A percentile compares a stretch with the other conserved stretches of the same genome.
Evolutionary conservation across 202 grass and related monocot species (phyloP).

Genomic region (Brachypodium distachyon): DNA sequence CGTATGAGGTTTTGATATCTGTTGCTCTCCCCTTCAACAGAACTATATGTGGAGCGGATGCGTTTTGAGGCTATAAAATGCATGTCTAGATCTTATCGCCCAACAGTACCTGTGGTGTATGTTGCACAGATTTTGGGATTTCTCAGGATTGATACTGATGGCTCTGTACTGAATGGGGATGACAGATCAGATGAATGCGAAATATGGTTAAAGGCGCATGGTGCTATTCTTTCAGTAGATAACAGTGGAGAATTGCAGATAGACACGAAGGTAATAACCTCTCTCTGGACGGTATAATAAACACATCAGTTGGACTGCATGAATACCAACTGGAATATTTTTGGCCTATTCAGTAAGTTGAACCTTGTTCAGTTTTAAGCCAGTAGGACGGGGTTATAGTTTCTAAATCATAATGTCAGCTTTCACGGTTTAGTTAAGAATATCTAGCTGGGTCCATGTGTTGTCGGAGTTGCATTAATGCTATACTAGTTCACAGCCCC

Average conservation of each 20-base stretch:
- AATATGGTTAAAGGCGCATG: conserved; percentile 89
- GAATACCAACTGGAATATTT: background rate
- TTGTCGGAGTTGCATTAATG: background rate
- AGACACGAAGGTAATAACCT: conserved; percentile 70
- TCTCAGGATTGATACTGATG: conserved; percentile 31
- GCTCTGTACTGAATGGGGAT: conserved; percentile 16
- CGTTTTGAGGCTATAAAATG: conserved; percentile 87
- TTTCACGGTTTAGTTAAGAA: background rate
- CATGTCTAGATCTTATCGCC: conserved; percentile 83
- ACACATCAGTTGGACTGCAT: background rate
- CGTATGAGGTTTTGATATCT: background rate
- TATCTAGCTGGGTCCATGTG: background rate
- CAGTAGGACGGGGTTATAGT: background rate
- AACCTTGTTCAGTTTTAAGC: background rate
- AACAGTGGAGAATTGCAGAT: conserved; percentile 64
- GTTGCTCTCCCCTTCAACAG: conserved; percentile 31
- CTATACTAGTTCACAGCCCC: background rate
- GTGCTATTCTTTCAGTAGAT: conserved; percentile 51
- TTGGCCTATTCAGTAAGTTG: background rate
- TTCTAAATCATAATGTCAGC: background rate
- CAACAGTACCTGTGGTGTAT: conserved; percentile 55
- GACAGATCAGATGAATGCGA: conserved; percentile 62
- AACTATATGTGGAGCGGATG: conserved; percentile 80
- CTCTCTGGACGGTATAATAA: background rate
- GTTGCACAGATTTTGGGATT: conserved; percentile 74